Percentiles rank a stretch among this genome's conserved stretches.
phyloP scores from a whole-genome alignment of 140 eudicot species.

The Stevia rebaudiana region DNA sequence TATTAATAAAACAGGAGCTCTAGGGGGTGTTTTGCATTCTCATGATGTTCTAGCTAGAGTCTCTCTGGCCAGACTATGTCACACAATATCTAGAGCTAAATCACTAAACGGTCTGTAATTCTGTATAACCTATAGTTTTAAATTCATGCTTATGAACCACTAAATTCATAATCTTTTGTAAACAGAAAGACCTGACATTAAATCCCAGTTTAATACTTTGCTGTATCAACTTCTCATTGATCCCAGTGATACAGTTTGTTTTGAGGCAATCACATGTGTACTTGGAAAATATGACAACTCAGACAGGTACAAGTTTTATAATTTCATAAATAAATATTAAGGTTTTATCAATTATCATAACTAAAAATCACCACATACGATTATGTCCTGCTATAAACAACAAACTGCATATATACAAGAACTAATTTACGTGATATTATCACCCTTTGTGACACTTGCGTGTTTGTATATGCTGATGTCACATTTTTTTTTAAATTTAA shows the following conservation, averaged over 20 bases:
- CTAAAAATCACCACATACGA: neutral
- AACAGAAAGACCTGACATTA: conserved; percentile 87
- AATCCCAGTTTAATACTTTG: conserved; percentile 65
- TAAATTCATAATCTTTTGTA: conserved; percentile 7
- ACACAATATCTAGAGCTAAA: conserved; percentile 78
- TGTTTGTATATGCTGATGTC: neutral
- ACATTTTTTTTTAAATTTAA: neutral
- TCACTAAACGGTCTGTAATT: conserved; percentile 79
- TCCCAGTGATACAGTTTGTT: conserved; percentile 96
- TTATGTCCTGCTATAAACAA: neutral
- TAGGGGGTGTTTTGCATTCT: conserved; percentile 78
- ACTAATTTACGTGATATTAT: neutral
- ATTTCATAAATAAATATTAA: neutral
- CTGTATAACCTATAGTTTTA: no score
- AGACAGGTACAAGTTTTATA: conserved; percentile 54
- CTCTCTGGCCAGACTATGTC: conserved; percentile 85
- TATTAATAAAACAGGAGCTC: conserved; percentile 60
- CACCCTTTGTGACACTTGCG: neutral
- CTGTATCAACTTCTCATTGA: conserved; percentile 93
- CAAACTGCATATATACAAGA: neutral
- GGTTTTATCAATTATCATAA: neutral
- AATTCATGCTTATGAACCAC: neutral
- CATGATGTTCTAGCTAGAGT: conserved; percentile 98
- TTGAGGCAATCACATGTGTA: conserved; percentile 83
- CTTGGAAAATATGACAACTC: conserved; percentile 76